A percentile compares a stretch with the other conserved stretches of the same genome.
Evolutionary conservation across 768 basidiomycete species (phyloP).

Genomic region (Trametes gibbosa): DNA sequence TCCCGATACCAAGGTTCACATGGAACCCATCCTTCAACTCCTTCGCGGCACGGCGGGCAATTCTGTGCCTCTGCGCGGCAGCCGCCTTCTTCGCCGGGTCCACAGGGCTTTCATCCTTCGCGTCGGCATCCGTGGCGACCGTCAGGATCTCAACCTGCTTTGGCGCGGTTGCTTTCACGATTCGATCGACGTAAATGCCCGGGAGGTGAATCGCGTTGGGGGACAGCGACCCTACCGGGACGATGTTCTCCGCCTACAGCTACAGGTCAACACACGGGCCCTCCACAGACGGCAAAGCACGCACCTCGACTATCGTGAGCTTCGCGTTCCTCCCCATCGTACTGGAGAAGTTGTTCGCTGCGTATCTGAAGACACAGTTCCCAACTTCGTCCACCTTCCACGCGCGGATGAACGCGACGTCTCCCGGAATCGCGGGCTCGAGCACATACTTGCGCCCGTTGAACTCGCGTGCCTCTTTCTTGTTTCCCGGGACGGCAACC

Average conservation of each 20-base stretch:
- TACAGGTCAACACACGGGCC: neutral
- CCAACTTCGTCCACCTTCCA: conserved; percentile 94
- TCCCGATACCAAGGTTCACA: conserved; percentile 88
- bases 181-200: conserved; percentile 85
- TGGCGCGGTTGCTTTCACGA: conserved; percentile 72
- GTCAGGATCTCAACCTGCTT: conserved; percentile 79
- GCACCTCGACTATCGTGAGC: conserved; percentile 84
- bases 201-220: conserved; percentile 82
- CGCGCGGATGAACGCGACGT: conserved; percentile 82
- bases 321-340: conserved; percentile 90
- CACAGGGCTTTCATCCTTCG: conserved; percentile 21
- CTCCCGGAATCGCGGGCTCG: conserved; percentile 76
- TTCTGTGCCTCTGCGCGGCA: conserved; percentile 61
- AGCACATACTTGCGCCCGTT: conserved; percentile 78
- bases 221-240: conserved; percentile 77
- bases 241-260: conserved; percentile 80
- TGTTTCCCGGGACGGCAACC: conserved; percentile 67
- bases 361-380: conserved; percentile 87
- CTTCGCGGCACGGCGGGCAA: conserved; percentile 84
- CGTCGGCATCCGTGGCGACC: conserved; percentile 50
- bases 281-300: neutral
- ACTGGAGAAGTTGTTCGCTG: conserved; percentile 83
- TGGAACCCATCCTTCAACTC: conserved; percentile 87
- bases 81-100: conserved; percentile 47
- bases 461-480: conserved; percentile 75